These are phyloP conservation scores for Hirsutella thompsonii DNA, from an alignment of 2,329 filamentous ascomycete genomes.

Conservation along the genomic window DNA sequence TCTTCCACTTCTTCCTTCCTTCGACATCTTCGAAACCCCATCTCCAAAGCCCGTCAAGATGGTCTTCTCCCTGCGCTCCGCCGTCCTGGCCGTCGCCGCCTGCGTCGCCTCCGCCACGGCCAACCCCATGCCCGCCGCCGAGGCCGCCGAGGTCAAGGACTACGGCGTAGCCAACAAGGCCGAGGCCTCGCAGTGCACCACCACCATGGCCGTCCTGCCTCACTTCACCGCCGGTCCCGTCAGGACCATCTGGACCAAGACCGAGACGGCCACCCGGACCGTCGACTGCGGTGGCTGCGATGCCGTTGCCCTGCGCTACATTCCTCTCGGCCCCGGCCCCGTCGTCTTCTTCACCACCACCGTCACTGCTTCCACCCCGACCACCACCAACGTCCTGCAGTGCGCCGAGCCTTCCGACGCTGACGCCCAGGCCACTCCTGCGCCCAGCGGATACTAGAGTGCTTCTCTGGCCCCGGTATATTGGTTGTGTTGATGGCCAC, in stretches of 20 bases:
- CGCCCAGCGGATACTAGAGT: background rate
- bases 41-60: background rate
- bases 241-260: constrained; percentile 13
- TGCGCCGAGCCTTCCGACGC: constrained; percentile 3
- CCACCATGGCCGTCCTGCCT: constrained; percentile 1
- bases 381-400: constrained; percentile 4
- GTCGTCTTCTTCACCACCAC: constrained; percentile 11
- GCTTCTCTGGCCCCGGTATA: background rate
- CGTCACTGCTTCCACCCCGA: constrained; percentile 6
- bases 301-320: background rate
- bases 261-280: constrained; percentile 8
- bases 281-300: constrained; percentile 15
- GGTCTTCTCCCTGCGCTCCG: background rate
- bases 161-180: background rate
- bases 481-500: no score
- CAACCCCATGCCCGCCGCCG: constrained; percentile 1
- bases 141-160: background rate
- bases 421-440: background rate
- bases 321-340: constrained; percentile 8
- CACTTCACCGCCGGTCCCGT: constrained; percentile 9
- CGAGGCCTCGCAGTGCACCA: constrained; percentile 6
- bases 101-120: background rate
- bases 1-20: no score
- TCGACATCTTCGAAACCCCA: no score
- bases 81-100: background rate